Conservation (phyloP, 345 rosid genomes). For the Populus tremula region DNA sequence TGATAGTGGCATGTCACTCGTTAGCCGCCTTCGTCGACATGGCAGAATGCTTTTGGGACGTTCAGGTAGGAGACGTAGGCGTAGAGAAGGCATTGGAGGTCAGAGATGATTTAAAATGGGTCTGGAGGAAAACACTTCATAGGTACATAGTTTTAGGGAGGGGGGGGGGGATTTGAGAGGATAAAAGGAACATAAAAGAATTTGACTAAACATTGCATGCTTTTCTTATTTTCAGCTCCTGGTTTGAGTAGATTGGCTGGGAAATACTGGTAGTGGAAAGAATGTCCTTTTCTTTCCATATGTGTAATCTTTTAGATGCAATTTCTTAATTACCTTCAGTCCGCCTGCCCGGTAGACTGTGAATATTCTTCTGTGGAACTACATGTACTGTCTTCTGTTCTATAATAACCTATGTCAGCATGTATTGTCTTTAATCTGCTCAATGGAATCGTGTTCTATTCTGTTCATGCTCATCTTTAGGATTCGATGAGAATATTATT, state of each 20-base stretch:
- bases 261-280: not conserved
- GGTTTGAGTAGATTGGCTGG: conserved; percentile 9
- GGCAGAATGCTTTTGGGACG: conserved; percentile 60
- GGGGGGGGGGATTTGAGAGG: conserved; percentile 4
- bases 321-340: conserved; percentile 6
- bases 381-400: not conserved
- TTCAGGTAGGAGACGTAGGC: conserved; percentile 74
- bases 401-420: conserved; percentile 14
- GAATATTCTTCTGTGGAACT: conserved; percentile 7
- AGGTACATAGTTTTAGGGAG: conserved; percentile 14
- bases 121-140: not conserved
- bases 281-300: conserved; percentile 1
- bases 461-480: no score
- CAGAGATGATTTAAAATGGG: conserved; percentile 11
- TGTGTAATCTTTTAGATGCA: conserved; percentile 3
- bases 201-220: conserved; percentile 10
- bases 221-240: conserved; percentile 1
- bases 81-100: conserved; percentile 46
- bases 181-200: conserved; percentile 11
- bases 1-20: conserved; percentile 45
- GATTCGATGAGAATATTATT: no score
- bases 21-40: conserved; percentile 60
- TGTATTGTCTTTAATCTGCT: not conserved
- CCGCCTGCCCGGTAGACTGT: not conserved
- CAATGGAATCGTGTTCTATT: not conserved